phyloP scores from a whole-genome alignment of 2,329 filamentous ascomycete genomes.

The Tothia fuscella region DNA sequence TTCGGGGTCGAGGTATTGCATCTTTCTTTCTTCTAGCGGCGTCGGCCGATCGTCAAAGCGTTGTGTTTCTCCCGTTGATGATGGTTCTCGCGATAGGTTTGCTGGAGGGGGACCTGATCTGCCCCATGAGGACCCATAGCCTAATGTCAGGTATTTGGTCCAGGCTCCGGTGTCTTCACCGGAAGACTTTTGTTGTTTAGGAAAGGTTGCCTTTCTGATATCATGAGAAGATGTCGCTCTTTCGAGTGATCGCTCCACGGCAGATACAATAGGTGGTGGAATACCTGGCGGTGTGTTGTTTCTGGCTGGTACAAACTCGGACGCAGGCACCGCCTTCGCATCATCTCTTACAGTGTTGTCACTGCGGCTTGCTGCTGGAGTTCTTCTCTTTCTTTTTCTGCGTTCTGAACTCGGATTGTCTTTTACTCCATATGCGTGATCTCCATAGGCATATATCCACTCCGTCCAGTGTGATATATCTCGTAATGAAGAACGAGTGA shows the following conservation, averaged over 20 bases:
- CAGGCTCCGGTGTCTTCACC: conserved; percentile 35
- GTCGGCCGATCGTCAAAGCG: not conserved
- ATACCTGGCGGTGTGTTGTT: conserved; percentile 24
- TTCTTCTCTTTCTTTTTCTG: conserved; percentile 32
- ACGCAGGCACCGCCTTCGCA: not conserved
- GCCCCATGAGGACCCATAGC: conserved; percentile 31
- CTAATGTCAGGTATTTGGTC: conserved; percentile 40
- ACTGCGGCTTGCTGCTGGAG: conserved; percentile 18
- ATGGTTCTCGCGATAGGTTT: conserved; percentile 8
- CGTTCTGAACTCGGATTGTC: conserved; percentile 63
- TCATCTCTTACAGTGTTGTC: not conserved
- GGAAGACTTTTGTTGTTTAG: conserved; percentile 22
- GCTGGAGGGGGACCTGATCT: conserved; percentile 21
- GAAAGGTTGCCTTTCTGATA: conserved; percentile 11
- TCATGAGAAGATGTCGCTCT: conserved; percentile 29
- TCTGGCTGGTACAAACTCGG: not conserved
- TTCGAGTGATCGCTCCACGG: conserved; percentile 31
- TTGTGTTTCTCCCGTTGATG: conserved; percentile 1
- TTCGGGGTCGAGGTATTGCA: conserved; percentile 25
- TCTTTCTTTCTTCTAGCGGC: conserved; percentile 12
- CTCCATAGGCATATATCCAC: conserved; percentile 72
- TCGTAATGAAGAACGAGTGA: conserved; percentile 59
- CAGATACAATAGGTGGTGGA: conserved; percentile 34
- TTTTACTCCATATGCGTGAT: conserved; percentile 71
- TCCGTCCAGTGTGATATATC: conserved; percentile 79